These are phyloP conservation scores for Anisodus tanguticus DNA, from an alignment of 257 asterid species.

Conservation along the genomic window DNA sequence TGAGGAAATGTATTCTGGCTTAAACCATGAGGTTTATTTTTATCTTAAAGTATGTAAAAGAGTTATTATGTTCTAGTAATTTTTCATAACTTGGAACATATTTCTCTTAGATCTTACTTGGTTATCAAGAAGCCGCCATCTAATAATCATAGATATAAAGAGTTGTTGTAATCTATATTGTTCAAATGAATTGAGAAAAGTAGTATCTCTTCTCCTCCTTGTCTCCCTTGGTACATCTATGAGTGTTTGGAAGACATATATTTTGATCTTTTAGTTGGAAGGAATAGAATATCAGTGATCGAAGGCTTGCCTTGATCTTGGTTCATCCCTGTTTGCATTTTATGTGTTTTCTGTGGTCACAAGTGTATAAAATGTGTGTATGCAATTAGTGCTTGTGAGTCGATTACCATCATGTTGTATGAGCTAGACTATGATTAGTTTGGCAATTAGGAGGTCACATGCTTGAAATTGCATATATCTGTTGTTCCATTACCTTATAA, in stretches of 20 bases:
- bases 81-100: no score
- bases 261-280: background rate
- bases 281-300: background rate
- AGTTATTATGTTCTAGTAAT: no score
- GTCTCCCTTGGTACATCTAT: background rate
- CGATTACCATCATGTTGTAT: background rate
- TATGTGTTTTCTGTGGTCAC: background rate
- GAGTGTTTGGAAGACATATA: background rate
- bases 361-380: background rate
- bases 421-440: background rate
- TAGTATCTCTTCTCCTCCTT: background rate
- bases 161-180: background rate
- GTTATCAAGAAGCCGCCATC: no score
- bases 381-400: slow-evolving; percentile 10
- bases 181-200: background rate
- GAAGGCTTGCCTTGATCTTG: background rate
- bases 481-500: background rate
- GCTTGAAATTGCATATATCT: background rate
- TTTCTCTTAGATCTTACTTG: no score
- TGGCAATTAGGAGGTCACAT: background rate
- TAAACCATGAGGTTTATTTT: no score
- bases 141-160: background rate
- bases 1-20: no score
- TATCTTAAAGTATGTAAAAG: no score
- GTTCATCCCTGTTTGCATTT: background rate